Percentiles rank a stretch among this genome's conserved stretches.
These are phyloP conservation scores for Pleodorina starrii DNA, from an alignment of 139 green algal species.

Conservation along the genomic window DNA sequence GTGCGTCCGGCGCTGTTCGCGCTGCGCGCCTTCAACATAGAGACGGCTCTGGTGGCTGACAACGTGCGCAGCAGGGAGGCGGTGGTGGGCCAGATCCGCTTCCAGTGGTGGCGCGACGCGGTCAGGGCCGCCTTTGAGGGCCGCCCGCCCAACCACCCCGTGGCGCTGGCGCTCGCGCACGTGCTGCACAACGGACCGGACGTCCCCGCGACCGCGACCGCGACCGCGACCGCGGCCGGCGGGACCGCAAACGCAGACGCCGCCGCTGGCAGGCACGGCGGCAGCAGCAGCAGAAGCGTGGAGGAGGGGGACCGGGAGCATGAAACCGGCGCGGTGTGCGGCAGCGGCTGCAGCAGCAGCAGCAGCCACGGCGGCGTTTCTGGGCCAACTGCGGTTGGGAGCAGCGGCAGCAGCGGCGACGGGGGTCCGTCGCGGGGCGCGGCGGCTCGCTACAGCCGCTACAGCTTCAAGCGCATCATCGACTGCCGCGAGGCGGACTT, in stretches of 20 bases:
- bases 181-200: constrained; percentile 47
- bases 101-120: constrained; percentile 90
- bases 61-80: constrained; percentile 53
- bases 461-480: constrained; percentile 83
- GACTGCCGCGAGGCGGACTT: constrained; percentile 75
- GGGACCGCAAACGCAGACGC: background rate
- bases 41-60: constrained; percentile 74
- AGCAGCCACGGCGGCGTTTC: background rate
- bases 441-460: constrained; percentile 43
- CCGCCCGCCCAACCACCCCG: constrained; percentile 66
- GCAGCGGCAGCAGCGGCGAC: background rate
- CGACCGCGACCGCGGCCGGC: background rate
- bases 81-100: constrained; percentile 62
- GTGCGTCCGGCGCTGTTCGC: constrained; percentile 73
- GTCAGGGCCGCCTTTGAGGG: constrained; percentile 61
- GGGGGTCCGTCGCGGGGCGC: background rate
- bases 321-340: no score
- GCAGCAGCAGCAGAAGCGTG: background rate
- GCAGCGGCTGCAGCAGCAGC: constrained; percentile 1
- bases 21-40: constrained; percentile 86
- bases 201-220: background rate
- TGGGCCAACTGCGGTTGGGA: no score
- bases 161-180: constrained; percentile 67
- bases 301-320: background rate
- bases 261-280: background rate